Evolutionary conservation across 345 rosid genomes (phyloP).

Genomic region (Gossypium rotundifolium): DNA sequence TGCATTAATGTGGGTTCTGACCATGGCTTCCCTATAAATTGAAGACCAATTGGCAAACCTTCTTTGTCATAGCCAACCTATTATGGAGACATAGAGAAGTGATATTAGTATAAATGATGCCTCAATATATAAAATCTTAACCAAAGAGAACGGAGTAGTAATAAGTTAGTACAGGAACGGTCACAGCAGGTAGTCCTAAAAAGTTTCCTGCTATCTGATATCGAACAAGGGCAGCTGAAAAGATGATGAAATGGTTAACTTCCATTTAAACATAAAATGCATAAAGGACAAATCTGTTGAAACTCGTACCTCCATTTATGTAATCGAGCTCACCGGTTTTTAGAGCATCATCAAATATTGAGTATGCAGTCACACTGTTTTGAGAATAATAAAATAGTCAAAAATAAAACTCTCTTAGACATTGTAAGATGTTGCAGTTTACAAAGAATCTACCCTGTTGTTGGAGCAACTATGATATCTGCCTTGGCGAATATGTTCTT

Average conservation of each 20-base stretch:
- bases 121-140: neutral
- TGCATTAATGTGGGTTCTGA: constrained; percentile 59
- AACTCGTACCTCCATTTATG: constrained; percentile 57
- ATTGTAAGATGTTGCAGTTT: neutral
- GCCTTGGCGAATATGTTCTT: constrained; percentile 40
- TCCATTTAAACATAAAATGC: neutral
- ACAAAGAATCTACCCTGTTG: constrained; percentile 49
- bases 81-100: neutral
- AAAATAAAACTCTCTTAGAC: neutral
- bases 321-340: constrained; percentile 70
- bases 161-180: constrained; percentile 42
- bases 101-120: neutral
- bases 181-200: constrained; percentile 66
- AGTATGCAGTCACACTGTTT: constrained; percentile 61
- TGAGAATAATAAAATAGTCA: neutral
- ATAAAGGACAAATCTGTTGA: neutral
- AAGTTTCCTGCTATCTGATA: constrained; percentile 75
- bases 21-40: constrained; percentile 76
- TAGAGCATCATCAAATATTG: constrained; percentile 36
- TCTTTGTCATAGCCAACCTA: constrained; percentile 65
- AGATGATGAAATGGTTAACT: constrained; percentile 9
- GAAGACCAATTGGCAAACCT: constrained; percentile 68
- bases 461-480: constrained; percentile 64
- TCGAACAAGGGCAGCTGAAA: constrained; percentile 66
- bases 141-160: neutral